A percentile compares a stretch with the other conserved stretches of the same genome.
These are phyloP conservation scores for Thermomucor indicae-seudaticae DNA, from an alignment of 371 early-diverging fungal species.

Conservation along the genomic window DNA sequence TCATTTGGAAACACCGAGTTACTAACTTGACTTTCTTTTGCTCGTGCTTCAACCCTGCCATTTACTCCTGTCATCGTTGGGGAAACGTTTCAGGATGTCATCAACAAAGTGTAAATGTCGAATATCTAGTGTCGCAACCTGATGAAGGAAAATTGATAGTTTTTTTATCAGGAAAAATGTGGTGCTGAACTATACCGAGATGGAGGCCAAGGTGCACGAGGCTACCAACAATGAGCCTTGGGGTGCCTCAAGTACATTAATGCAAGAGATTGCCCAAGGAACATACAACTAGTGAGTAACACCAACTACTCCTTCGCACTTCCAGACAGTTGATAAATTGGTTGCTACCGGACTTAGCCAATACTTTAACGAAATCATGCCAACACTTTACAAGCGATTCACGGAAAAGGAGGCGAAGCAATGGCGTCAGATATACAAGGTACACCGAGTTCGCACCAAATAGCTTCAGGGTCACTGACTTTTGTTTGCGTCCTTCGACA, in stretches of 20 bases:
- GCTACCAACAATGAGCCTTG: constrained; percentile 85
- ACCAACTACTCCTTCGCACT: too few species aligned
- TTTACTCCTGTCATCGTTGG: background rate
- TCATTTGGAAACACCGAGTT: background rate
- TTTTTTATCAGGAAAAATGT: constrained; percentile 52
- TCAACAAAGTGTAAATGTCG: constrained; percentile 60
- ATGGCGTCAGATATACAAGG: constrained; percentile 97
- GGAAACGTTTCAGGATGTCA: constrained; percentile 42
- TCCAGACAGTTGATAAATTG: too few species aligned
- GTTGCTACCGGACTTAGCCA: too few species aligned
- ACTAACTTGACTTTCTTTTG: background rate
- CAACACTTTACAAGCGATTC: constrained; percentile 82
- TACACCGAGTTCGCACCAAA: constrained; percentile 12
- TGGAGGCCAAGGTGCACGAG: constrained; percentile 85
- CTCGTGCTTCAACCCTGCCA: too few species aligned
- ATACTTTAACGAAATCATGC: constrained; percentile 92
- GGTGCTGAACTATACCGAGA: constrained; percentile 82
- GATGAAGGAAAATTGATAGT: background rate
- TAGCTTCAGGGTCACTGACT: background rate
- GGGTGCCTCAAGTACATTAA: constrained; percentile 91
- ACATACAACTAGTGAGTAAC: constrained; percentile 71
- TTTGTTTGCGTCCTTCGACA: background rate
- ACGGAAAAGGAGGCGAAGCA: constrained; percentile 78
- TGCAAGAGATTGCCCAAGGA: constrained; percentile 86
- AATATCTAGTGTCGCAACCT: background rate